Evolutionary conservation across 2,329 filamentous ascomycete species (phyloP), one percentile per base, ranked within the genome.

Genomic region (Aspergillus clavatus): DNA sequence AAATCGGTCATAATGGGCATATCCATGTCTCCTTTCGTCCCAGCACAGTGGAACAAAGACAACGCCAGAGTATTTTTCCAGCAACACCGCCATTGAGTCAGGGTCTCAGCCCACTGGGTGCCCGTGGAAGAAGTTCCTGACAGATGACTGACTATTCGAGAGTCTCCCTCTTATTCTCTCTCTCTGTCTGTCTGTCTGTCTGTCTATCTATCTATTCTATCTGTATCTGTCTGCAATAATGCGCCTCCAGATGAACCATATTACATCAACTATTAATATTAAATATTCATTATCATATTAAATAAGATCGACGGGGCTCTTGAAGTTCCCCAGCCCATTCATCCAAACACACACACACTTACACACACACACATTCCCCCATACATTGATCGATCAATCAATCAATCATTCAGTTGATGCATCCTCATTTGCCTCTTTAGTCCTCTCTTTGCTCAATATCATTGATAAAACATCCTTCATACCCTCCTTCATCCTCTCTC

Each of bases 101-200:
- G 44, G 47, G 43, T 56, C 56, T 62, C 57, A 57, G 53, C 52
- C 31, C 50, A 52, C 55, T 48, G 43, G 21, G 23, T 47, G 41
- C 44, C 43, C 29, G 42, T 38, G 45, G 42, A 18, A 28, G 35
- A 38, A 46, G 46, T 37, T 21, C 38, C 37, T 29, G 37, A 21
- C 40, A 38, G 31, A 37, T 27, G 38, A 21, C 29, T 38, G 23
- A 24, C 21, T 18, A 21, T 36, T 31, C 19, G 33, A 47, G 14
- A 24, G 26, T 26, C 39, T 29, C 33, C 26, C 27, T 46, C 35
- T 26, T 42, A 45, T 29, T 45, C 33, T 47, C 29, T 27, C 29
- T 38, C 37, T 38, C 21, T 42, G 40, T 40, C 42, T 46, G 38
- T 48, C 31, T 36, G 35, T 39, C 28, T 37, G 29, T 46, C 40